phyloP scores from a whole-genome alignment of 208 protist genomes.

The Tritrichomonas musculus region DNA sequence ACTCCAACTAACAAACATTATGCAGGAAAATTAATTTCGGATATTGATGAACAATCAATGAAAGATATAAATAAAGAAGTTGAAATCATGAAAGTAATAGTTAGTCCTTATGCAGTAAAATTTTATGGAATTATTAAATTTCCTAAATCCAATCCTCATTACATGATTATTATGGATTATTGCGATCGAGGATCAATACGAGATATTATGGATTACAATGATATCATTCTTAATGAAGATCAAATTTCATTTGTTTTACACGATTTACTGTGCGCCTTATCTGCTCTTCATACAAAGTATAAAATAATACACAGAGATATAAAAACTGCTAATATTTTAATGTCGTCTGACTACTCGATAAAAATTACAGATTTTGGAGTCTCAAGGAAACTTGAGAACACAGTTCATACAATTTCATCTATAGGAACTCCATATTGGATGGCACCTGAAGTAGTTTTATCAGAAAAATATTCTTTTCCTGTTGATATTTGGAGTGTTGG shows the following conservation, averaged over 20 bases:
- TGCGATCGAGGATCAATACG: neutral
- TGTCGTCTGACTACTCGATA: constrained; percentile 23
- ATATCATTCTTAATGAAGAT: neutral
- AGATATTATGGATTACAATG: neutral
- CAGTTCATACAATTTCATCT: neutral
- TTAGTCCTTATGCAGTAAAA: neutral
- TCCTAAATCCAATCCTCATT: neutral
- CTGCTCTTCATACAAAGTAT: neutral
- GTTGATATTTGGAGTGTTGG: constrained; percentile 48
- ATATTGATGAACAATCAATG: neutral
- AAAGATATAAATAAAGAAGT: neutral
- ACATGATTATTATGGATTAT: neutral
- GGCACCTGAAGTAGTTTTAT: constrained; percentile 44
- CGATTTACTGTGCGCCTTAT: neutral
- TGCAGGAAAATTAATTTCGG: neutral
- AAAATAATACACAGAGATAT: constrained; percentile 75
- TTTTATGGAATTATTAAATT: constrained; percentile 16
- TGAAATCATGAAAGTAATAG: neutral
- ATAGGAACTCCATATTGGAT: constrained; percentile 47
- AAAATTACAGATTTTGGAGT: constrained; percentile 55
- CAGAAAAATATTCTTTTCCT: neutral
- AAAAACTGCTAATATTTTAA: constrained; percentile 55
- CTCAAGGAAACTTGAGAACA: neutral
- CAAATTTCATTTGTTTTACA: neutral
- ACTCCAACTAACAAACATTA: neutral